Evolutionary conservation across 768 basidiomycete species (phyloP).

Genomic region (Mycena capillaripes): DNA sequence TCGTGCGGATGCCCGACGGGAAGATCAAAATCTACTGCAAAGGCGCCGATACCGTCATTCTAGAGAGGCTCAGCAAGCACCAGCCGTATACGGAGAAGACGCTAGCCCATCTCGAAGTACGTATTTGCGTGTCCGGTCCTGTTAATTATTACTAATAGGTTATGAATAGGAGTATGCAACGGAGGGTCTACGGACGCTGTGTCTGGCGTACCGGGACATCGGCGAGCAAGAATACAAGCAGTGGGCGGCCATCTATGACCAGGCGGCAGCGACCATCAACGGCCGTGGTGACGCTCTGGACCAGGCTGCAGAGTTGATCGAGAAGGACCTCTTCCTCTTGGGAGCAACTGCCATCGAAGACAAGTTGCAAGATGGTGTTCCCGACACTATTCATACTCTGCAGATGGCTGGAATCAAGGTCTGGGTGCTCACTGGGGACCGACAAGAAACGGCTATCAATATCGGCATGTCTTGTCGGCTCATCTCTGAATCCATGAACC

Average conservation of each 20-base stretch:
- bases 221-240: conserved; percentile 91
- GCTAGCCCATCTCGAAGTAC: conserved; percentile 89
- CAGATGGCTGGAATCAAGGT: conserved; percentile 99
- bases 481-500: conserved; percentile 98
- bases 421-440: conserved; percentile 98
- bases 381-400: conserved; percentile 96
- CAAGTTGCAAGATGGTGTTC: conserved; percentile 98
- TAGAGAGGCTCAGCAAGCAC: conserved; percentile 90
- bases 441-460: conserved; percentile 99
- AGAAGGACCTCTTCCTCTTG: conserved; percentile 92
- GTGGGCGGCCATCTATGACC: conserved; percentile 90
- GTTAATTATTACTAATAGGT: conserved; percentile 20
- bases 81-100: conserved; percentile 92
- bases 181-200: conserved; percentile 96
- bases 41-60: conserved; percentile 97
- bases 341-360: conserved; percentile 99
- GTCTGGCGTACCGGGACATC: conserved; percentile 94
- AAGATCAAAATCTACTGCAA: conserved; percentile 96
- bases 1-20: conserved; percentile 89
- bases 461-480: conserved; percentile 98
- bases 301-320: conserved; percentile 94
- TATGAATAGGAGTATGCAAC: conserved; percentile 89
- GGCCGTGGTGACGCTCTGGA: conserved; percentile 97
- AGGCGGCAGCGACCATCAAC: conserved; percentile 95
- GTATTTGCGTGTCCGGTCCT: conserved; percentile 24